Evolutionary conservation across 106 monocot species (phyloP), one percentile per base, ranked within the genome.

Genomic region (Allium fistulosum): DNA sequence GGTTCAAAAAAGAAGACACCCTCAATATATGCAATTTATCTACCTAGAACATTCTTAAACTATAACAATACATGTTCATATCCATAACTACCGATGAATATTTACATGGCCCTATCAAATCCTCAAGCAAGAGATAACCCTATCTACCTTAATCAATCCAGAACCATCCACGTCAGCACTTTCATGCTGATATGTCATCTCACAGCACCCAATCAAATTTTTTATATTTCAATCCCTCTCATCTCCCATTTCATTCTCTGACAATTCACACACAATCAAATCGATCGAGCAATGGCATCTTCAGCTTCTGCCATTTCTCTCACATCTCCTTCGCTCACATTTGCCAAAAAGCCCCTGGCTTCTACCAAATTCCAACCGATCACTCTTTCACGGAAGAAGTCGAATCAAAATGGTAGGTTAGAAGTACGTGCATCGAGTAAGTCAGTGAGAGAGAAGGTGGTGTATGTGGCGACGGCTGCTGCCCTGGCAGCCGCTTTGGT

Each of bases 391-490:
- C 53, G 1, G 53, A 55, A 55, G 11, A 55, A 55, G 0, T 55
- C 53, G 7, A 55, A 12, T 6, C 11, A 55, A 55, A 55, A 55
- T 8, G 3, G 47, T 4, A 15, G 46, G 2, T 28, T 63, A 15
- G 63, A 14, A 15, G 63, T 48, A 9, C 46, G 47, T 9, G 63
- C 63, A n/a, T 63, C 63, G 6, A 28, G 47, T 6, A 1, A 11
- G 13, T 3, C 64, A 14, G 9, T 68, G 26, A 79, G 72, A 72
- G 84, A 85, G 69, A 58, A 76, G 76, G 74, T 59, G 15, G 62
- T 78, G 9, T 48, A 76, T 2, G 84, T 84, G 10, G 71, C 81
- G 26, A 80, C 82, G 6, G 81, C 84, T 13, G 81, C 82, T 14
- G 77, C 77, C 11, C 50, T 27, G 37, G 26, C 74, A 53, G 77